Conservation (phyloP, 805 yeast species). For the Monosporozyma servazzii region DNA sequence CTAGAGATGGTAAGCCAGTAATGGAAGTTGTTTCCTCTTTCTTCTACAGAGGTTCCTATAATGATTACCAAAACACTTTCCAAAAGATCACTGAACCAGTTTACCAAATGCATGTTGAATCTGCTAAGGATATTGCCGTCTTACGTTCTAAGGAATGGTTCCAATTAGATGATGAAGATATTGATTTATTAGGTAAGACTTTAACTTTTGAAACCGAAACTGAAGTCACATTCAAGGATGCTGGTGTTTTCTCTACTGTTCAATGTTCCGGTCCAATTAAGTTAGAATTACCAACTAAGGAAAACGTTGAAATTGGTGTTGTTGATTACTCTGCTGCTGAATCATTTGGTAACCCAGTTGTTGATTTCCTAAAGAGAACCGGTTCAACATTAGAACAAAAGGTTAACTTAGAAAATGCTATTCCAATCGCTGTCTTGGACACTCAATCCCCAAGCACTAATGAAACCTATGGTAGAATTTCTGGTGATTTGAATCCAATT, state of each 20-base stretch:
- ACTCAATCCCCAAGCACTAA: slow-evolving; percentile 87
- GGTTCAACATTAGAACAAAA: slow-evolving; percentile 95
- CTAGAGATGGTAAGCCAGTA: slow-evolving; percentile 67
- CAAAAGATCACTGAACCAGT: slow-evolving; percentile 82
- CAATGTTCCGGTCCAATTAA: slow-evolving; percentile 75
- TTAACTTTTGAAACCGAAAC: slow-evolving; percentile 87
- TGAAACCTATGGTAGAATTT: slow-evolving; percentile 92
- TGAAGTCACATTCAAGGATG: slow-evolving; percentile 69
- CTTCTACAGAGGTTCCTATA: slow-evolving; percentile 90
- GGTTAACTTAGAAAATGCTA: slow-evolving; percentile 76
- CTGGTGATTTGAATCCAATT: slow-evolving; percentile 97
- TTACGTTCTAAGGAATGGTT: slow-evolving; percentile 97
- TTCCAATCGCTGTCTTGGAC: slow-evolving; percentile 61
- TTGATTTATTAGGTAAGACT: slow-evolving; percentile 67
- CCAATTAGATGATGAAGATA: slow-evolving; percentile 59
- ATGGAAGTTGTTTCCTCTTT: slow-evolving; percentile 92
- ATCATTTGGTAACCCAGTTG: slow-evolving; percentile 95
- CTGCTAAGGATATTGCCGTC: slow-evolving; percentile 86
- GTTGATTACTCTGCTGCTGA: slow-evolving; percentile 84
- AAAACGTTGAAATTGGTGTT: slow-evolving; percentile 71
- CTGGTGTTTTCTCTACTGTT: slow-evolving; percentile 67
- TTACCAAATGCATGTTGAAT: slow-evolving; percentile 59
- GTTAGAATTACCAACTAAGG: slow-evolving; percentile 87
- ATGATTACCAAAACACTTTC: slow-evolving; percentile 86
- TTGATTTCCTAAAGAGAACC: slow-evolving; percentile 84